phyloP scores from a whole-genome alignment of 257 asterid genomes.

The Scutellaria baicalensis region DNA sequence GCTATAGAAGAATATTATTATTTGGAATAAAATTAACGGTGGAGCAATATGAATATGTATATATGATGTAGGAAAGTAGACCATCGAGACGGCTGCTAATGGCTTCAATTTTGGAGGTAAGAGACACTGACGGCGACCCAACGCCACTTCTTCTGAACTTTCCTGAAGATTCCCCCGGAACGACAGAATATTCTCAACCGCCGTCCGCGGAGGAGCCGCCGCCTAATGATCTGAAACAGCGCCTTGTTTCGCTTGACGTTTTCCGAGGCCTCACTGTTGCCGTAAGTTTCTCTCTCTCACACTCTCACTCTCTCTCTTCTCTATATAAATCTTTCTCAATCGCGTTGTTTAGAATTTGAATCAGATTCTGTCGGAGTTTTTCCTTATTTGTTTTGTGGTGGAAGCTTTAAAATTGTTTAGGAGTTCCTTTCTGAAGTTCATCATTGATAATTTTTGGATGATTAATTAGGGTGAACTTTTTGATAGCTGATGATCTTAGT shows the following conservation, averaged over 20 bases:
- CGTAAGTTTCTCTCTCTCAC: conserved; percentile 37
- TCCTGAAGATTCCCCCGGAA: conserved; percentile 21
- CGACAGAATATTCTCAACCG: conserved; percentile 26
- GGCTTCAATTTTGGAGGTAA: conserved; percentile 48
- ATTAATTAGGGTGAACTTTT: not conserved
- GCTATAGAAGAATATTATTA: no score
- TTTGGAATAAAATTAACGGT: not conserved
- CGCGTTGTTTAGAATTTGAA: not conserved
- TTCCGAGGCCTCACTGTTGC: conserved; percentile 92
- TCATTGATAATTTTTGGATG: not conserved
- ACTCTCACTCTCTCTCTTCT: not conserved
- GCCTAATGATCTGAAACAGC: conserved; percentile 41
- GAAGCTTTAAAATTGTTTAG: not conserved
- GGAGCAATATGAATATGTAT: not conserved
- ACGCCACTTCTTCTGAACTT: conserved; percentile 52
- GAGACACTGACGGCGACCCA: conserved; percentile 37
- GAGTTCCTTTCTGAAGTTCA: not conserved
- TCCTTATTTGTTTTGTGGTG: not conserved
- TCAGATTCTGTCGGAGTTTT: not conserved
- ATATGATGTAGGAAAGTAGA: not conserved
- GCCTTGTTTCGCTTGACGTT: conserved; percentile 80
- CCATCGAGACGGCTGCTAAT: conserved; percentile 19
- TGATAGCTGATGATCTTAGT: conserved; percentile 82
- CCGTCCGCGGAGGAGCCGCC: conserved; percentile 22
- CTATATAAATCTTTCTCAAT: not conserved